These are phyloP conservation scores for Liriodendron chinense DNA, from an alignment of 164 flowering plant genomes.

Conservation along the genomic window DNA sequence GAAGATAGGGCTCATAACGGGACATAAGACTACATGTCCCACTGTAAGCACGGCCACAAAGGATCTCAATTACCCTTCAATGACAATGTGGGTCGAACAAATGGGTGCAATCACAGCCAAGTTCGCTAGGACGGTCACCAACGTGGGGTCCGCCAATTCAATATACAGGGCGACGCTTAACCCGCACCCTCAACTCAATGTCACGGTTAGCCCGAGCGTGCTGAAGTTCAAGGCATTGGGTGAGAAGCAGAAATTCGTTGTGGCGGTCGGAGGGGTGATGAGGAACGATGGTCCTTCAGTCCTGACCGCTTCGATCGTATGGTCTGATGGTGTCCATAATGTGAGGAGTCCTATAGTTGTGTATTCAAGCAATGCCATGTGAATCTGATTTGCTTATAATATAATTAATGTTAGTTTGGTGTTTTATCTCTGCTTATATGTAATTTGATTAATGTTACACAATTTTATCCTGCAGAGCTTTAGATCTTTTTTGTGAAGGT, in stretches of 20 bases:
- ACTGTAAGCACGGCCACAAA: slow-evolving; percentile 26
- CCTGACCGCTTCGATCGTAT: slow-evolving; percentile 38
- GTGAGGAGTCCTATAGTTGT: slow-evolving; percentile 67
- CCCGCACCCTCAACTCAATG: slow-evolving; percentile 24
- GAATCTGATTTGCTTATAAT: too few relatives aligned
- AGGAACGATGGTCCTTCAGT: neutral
- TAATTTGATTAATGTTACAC: too few relatives aligned
- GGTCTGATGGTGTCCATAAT: slow-evolving; percentile 55
- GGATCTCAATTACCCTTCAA: slow-evolving; percentile 66
- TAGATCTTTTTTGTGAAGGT: too few relatives aligned
- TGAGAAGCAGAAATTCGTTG: slow-evolving; percentile 35
- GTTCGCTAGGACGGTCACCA: slow-evolving; percentile 58
- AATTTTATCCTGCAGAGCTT: too few relatives aligned
- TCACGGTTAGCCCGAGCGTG: slow-evolving; percentile 31
- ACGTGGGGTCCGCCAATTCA: slow-evolving; percentile 51
- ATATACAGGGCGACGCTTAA: slow-evolving; percentile 34
- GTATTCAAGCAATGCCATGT: neutral
- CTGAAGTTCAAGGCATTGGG: slow-evolving; percentile 38
- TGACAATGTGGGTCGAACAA: slow-evolving; percentile 20
- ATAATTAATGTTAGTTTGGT: too few relatives aligned
- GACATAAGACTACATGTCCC: slow-evolving; percentile 32
- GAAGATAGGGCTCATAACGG: slow-evolving; percentile 29
- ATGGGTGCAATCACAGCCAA: slow-evolving; percentile 9
- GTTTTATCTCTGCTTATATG: too few relatives aligned
- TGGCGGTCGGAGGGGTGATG: slow-evolving; percentile 23